phyloP scores from a whole-genome alignment of 2,329 filamentous ascomycete species.

The Sclerotinia trifoliorum region DNA sequence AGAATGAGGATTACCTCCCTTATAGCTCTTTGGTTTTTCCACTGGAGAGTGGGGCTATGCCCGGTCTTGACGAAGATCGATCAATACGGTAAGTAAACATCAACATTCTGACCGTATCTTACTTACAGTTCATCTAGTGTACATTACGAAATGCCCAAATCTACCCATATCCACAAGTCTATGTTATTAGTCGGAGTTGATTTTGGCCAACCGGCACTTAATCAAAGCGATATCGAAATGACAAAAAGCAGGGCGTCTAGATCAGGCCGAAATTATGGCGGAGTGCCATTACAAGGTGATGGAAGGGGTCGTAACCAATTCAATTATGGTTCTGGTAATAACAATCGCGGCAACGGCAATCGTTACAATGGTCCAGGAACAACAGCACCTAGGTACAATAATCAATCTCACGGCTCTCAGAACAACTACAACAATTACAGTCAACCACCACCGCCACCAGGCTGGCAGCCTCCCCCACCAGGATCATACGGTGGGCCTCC shows the following conservation, averaged over 20 bases:
- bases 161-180: conserved; percentile 77
- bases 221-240: conserved; percentile 71
- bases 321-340: conserved; percentile 48
- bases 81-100: conserved; percentile 69
- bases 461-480: conserved; percentile 48
- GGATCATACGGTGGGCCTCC: conserved; percentile 46
- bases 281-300: conserved; percentile 57
- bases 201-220: conserved; percentile 69
- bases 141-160: conserved; percentile 77
- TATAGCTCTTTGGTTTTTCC: conserved; percentile 80
- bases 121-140: conserved; percentile 56
- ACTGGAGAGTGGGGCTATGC: conserved; percentile 68
- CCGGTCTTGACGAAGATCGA: conserved; percentile 78
- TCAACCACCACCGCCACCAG: conserved; percentile 34
- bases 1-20: conserved; percentile 80
- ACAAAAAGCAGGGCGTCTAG: conserved; percentile 65
- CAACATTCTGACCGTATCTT: background rate
- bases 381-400: conserved; percentile 21
- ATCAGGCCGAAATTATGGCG: conserved; percentile 68
- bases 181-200: conserved; percentile 86
- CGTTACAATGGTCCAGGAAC: conserved; percentile 18
- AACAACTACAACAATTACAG: conserved; percentile 32
- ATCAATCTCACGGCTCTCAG: conserved; percentile 18
- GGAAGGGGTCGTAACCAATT: conserved; percentile 50
- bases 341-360: conserved; percentile 28